Percentiles rank a stretch among this genome's conserved stretches.
These are phyloP conservation scores for Fusarium sp. DNA, from an alignment of 2,329 filamentous ascomycete species.

Conservation along the genomic window DNA sequence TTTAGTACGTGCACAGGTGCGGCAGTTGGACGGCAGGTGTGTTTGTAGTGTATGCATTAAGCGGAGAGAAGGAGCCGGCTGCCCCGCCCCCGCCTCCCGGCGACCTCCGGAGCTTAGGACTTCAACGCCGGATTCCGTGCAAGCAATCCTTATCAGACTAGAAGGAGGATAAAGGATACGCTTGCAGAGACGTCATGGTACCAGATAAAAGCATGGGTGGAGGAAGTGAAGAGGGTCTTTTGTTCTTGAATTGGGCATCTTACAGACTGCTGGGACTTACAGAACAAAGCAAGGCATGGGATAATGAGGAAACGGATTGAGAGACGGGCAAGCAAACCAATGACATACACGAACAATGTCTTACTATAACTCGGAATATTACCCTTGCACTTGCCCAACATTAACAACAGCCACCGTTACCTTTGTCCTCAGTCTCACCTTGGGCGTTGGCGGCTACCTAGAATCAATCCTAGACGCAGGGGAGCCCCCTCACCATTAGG, in stretches of 20 bases:
- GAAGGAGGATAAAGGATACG: not conserved
- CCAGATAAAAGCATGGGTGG: conserved; percentile 3
- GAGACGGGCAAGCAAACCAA: conserved; percentile 7
- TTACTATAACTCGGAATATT: not conserved
- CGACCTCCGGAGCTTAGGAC: conserved; percentile 44
- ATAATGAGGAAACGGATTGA: conserved; percentile 2
- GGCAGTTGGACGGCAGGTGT: conserved; percentile 26
- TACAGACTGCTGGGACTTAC: not conserved
- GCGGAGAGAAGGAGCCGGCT: conserved; percentile 37
- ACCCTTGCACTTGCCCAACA: conserved; percentile 2
- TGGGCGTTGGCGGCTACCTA: conserved; percentile 21
- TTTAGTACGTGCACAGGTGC: not conserved
- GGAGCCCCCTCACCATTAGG: conserved; percentile 43
- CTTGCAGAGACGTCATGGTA: not conserved
- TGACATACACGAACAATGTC: not conserved
- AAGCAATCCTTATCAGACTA: conserved; percentile 29
- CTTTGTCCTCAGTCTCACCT: conserved; percentile 6
- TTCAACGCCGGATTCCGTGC: conserved; percentile 32
- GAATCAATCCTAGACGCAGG: conserved; percentile 32
- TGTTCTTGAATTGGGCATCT: not conserved
- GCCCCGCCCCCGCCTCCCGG: conserved; percentile 46
- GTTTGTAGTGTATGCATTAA: conserved; percentile 42
- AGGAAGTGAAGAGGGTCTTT: not conserved
- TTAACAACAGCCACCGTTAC: conserved; percentile 7
- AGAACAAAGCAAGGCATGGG: conserved; percentile 3